These are phyloP conservation scores for Centella asiatica DNA, from an alignment of 129 eudicot species.

Conservation along the genomic window DNA sequence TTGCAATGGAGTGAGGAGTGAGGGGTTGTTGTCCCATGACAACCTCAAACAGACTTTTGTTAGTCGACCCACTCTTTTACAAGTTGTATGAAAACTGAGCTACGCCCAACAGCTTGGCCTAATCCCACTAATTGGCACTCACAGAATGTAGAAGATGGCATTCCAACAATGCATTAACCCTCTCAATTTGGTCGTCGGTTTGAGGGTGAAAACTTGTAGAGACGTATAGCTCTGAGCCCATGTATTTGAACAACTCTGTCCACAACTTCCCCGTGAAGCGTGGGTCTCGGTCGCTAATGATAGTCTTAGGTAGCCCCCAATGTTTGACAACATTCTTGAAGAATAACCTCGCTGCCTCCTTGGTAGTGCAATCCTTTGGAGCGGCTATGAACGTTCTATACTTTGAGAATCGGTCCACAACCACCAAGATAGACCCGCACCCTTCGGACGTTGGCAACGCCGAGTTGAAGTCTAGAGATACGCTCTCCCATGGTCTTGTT, in stretches of 20 bases:
- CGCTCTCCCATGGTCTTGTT: slow-evolving; percentile 1
- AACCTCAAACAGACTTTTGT: too few relatives aligned
- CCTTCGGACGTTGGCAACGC: neutral
- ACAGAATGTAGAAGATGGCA: too few relatives aligned
- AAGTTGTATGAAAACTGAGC: too few relatives aligned
- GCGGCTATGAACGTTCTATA: neutral
- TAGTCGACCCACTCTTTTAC: too few relatives aligned
- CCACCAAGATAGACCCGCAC: neutral
- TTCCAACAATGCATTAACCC: too few relatives aligned
- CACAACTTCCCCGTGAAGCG: neutral
- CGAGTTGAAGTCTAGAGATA: too few relatives aligned
- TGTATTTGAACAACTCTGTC: neutral
- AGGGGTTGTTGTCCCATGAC: too few relatives aligned
- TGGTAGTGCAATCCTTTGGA: neutral
- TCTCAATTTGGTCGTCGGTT: too few relatives aligned
- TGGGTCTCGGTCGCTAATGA: slow-evolving; percentile 1
- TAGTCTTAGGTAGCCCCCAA: neutral
- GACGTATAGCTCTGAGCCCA: neutral
- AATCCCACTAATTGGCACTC: too few relatives aligned
- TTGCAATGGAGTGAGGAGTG: too few relatives aligned
- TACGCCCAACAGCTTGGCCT: too few relatives aligned
- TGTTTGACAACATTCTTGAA: neutral
- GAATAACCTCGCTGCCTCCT: neutral
- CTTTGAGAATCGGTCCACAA: slow-evolving; percentile 9
- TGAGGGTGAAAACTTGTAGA: too few relatives aligned